phyloP scores from a whole-genome alignment of 176 grass and related monocot species.

The Panicum miliaceum region DNA sequence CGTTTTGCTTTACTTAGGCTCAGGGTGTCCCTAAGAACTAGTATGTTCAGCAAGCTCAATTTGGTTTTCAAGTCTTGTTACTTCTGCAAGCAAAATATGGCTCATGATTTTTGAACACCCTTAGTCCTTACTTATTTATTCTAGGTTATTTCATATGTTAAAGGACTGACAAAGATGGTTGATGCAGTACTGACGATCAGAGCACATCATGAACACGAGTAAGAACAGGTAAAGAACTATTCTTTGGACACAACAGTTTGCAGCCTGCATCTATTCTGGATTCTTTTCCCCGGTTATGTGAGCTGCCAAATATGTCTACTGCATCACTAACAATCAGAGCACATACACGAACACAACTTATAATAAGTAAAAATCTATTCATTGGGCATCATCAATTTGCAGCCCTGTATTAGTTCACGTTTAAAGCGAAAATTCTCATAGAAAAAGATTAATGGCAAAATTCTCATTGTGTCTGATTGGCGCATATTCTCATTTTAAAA shows the following conservation, averaged over 20 bases:
- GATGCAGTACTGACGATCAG: neutral
- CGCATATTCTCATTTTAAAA: neutral
- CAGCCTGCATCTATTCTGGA: neutral
- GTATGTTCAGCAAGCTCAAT: too few relatives aligned
- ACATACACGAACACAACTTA: neutral
- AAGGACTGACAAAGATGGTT: neutral
- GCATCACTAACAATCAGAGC: neutral
- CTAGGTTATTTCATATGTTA: neutral
- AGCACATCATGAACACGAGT: neutral
- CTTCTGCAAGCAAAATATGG: too few relatives aligned
- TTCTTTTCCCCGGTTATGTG: neutral
- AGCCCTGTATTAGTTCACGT: neutral
- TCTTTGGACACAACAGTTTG: neutral
- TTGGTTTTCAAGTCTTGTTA: too few relatives aligned
- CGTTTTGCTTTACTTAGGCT: too few relatives aligned
- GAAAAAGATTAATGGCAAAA: neutral
- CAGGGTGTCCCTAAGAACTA: too few relatives aligned
- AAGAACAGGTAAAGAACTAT: neutral
- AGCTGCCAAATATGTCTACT: neutral
- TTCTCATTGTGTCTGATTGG: neutral
- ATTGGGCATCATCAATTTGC: neutral
- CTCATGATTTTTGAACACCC: too few relatives aligned
- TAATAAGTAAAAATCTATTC: neutral
- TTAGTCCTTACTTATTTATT: conserved; percentile 12
- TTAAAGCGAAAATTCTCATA: neutral